phyloP scores from a whole-genome alignment of 192 early-diverging fungal genomes.

The Jimgerdemannia lactiflua region DNA sequence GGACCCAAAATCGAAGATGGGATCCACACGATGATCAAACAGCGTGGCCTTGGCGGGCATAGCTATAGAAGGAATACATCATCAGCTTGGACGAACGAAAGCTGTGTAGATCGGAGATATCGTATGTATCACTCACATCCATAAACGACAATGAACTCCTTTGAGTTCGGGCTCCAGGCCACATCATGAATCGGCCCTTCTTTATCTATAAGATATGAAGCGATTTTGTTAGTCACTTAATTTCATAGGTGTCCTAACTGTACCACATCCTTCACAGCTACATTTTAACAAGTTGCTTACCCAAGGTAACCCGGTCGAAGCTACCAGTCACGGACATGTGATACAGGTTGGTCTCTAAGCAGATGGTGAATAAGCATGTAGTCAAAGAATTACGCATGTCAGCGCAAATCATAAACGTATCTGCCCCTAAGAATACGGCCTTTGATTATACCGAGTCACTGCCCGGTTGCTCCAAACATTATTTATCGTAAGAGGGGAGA shows the following conservation, averaged over 20 bases:
- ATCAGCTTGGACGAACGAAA: not conserved
- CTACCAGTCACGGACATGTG: conserved; percentile 88
- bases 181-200: conserved; percentile 96
- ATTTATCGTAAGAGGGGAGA: too few species aligned
- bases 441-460: too few species aligned
- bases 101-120: not conserved
- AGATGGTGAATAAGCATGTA: conserved; percentile 2
- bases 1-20: conserved; percentile 81
- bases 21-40: conserved; percentile 87
- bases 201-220: conserved; percentile 47
- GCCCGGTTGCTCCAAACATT: too few species aligned
- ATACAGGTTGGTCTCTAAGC: conserved; percentile 81
- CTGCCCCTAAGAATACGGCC: too few species aligned
- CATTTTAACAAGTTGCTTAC: conserved; percentile 35
- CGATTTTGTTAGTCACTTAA: not conserved
- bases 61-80: conserved; percentile 8
- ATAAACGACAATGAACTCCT: conserved; percentile 96
- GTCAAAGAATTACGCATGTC: not conserved
- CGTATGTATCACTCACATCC: conserved; percentile 46
- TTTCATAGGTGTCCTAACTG: conserved; percentile 69
- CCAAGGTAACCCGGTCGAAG: conserved; percentile 78
- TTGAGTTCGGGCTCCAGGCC: conserved; percentile 91
- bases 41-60: conserved; percentile 94
- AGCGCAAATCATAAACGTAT: too few species aligned
- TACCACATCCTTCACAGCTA: conserved; percentile 53